A percentile compares a stretch with the other conserved stretches of the same genome.
Evolutionary conservation across 2,329 filamentous ascomycete genomes (phyloP).

Genomic region (Penicillium sp.): DNA sequence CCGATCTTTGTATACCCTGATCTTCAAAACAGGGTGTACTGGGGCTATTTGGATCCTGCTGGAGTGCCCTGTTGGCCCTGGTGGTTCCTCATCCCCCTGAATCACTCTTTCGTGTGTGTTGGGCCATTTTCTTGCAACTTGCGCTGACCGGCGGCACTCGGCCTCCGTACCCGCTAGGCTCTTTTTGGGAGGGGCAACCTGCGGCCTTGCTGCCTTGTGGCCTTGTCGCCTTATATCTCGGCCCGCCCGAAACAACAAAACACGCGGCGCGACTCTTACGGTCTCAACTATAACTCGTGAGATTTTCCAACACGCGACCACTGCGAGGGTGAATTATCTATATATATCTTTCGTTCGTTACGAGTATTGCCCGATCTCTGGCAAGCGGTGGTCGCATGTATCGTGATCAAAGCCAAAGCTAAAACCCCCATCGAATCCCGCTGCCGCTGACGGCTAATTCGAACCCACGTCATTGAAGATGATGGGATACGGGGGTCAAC

Average conservation of each 20-base stretch:
- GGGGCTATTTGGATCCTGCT: neutral
- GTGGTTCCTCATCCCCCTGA: conserved; percentile 19
- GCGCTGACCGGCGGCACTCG: conserved; percentile 24
- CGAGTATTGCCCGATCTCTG: neutral
- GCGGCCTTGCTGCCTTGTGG: conserved; percentile 10
- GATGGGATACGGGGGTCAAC: conserved; percentile 38
- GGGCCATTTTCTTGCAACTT: conserved; percentile 21
- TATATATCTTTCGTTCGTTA: neutral
- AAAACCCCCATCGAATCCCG: conserved; percentile 3
- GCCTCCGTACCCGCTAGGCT: conserved; percentile 26
- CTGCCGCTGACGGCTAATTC: conserved; percentile 17
- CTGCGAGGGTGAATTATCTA: neutral
- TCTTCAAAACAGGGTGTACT: conserved; percentile 1
- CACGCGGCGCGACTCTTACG: conserved; percentile 24
- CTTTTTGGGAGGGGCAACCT: conserved; percentile 9
- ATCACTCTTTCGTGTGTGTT: conserved; percentile 19
- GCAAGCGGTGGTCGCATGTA: conserved; percentile 17
- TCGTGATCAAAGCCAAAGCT: conserved; percentile 7
- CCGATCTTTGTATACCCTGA: conserved; percentile 17
- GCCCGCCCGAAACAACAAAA: conserved; percentile 26
- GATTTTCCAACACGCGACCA: neutral
- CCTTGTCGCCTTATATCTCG: conserved; percentile 16
- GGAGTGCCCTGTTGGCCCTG: neutral
- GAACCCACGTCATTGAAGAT: conserved; percentile 26
- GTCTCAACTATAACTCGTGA: conserved; percentile 1